phyloP scores from a whole-genome alignment of 192 early-diverging fungal species.

The Backusella sp. region DNA sequence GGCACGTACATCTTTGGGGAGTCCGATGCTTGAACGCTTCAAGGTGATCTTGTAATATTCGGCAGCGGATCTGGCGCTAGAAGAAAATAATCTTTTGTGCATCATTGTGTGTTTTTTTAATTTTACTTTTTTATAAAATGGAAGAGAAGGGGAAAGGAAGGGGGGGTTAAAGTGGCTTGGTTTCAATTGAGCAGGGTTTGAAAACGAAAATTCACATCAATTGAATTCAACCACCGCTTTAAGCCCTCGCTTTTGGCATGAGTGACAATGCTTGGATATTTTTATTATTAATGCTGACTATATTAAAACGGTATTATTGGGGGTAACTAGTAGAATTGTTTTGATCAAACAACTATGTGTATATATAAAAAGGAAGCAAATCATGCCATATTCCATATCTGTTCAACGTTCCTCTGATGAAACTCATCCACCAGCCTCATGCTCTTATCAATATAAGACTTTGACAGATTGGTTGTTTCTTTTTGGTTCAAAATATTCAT shows the following conservation, averaged over 20 bases:
- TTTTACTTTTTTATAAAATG: background rate
- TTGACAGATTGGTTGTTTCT: background rate
- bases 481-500: background rate
- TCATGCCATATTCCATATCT: background rate
- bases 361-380: background rate
- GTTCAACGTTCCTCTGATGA: background rate
- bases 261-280: no score
- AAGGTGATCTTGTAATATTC: conserved; percentile 47
- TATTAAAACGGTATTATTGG: no score
- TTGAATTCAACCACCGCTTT: background rate
- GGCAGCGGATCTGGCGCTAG: conserved; percentile 11
- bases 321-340: background rate
- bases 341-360: background rate
- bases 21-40: conserved; percentile 46
- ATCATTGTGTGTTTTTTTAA: conserved; percentile 1
- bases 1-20: conserved; percentile 29
- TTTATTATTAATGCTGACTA: no score
- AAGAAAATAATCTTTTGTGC: conserved; percentile 19
- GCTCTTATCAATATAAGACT: background rate
- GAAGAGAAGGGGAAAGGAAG: background rate
- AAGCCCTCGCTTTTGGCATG: no score
- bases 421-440: background rate
- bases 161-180: background rate
- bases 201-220: background rate
- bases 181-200: background rate